Percentiles rank a stretch among this genome's conserved stretches.
Conservation (phyloP, 2,329 filamentous ascomycete genomes). For the Alternaria alternata region DNA sequence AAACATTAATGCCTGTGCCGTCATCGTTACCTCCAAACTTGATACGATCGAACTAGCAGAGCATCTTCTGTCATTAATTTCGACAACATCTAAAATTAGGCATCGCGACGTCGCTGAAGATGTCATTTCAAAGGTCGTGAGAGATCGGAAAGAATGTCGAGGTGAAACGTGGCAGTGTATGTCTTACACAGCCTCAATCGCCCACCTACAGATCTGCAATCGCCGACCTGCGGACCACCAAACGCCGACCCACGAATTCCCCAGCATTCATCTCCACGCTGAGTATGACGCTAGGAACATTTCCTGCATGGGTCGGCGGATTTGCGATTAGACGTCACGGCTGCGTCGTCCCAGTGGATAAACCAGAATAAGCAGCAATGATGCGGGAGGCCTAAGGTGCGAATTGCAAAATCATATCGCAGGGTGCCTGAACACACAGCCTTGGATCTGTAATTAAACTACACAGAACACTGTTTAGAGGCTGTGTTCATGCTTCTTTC, state of each 20-base stretch:
- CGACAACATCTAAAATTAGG: neutral
- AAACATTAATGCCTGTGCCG: neutral
- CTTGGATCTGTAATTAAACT: neutral
- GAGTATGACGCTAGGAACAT: neutral
- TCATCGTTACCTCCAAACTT: neutral
- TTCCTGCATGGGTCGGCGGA: neutral
- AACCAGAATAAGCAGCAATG: conserved; percentile 1
- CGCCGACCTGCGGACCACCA: neutral
- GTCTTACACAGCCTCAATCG: conserved; percentile 10
- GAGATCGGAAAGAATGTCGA: neutral
- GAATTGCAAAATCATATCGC: neutral
- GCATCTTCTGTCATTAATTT: neutral
- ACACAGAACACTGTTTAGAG: neutral
- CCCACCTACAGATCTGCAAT: neutral
- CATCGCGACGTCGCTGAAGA: neutral
- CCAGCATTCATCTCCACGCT: neutral
- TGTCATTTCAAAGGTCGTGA: neutral
- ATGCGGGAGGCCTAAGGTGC: conserved; percentile 3
- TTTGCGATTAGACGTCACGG: neutral
- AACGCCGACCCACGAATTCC: neutral
- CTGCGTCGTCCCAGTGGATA: neutral
- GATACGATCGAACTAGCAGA: neutral
- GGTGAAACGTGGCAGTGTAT: conserved; percentile 11
- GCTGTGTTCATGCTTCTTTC: neutral
- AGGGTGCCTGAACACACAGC: conserved; percentile 9